phyloP scores from a whole-genome alignment of 345 rosid species.

The Excoecaria agallocha region DNA sequence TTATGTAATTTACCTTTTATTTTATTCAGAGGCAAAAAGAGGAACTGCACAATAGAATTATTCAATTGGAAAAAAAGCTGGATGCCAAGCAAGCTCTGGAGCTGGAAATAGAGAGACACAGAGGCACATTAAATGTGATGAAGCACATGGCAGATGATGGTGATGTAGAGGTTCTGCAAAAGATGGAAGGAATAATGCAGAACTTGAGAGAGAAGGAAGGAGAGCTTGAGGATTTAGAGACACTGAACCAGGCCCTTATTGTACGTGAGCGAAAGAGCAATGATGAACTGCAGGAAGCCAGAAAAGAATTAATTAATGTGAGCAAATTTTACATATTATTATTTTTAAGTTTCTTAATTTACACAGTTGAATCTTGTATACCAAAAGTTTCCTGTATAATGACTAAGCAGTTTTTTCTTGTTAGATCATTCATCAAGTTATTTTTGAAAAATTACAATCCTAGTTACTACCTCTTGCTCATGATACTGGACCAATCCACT shows the following conservation, averaged over 20 bases:
- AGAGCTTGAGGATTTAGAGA: slow-evolving; percentile 63
- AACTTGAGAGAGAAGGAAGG: slow-evolving; percentile 83
- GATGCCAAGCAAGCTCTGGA: slow-evolving; percentile 83
- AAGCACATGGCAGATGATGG: slow-evolving; percentile 65
- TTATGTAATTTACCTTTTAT: slow-evolving; percentile 17
- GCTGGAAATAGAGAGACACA: slow-evolving; percentile 72
- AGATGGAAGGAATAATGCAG: slow-evolving; percentile 55
- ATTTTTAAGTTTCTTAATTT: background rate
- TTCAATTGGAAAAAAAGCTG: slow-evolving; percentile 66
- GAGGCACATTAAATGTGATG: slow-evolving; percentile 62
- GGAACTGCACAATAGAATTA: slow-evolving; percentile 59
- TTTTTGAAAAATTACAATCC: slow-evolving; percentile 2
- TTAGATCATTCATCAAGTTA: slow-evolving; percentile 7
- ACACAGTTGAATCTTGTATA: background rate
- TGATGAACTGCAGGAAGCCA: slow-evolving; percentile 90
- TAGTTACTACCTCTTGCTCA: slow-evolving; percentile 1
- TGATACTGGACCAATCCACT: slow-evolving; percentile 20
- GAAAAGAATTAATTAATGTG: slow-evolving; percentile 76
- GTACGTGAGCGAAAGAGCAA: slow-evolving; percentile 81
- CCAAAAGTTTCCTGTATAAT: background rate
- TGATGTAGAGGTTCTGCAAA: slow-evolving; percentile 61
- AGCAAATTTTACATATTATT: slow-evolving; percentile 21
- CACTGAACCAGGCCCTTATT: slow-evolving; percentile 74
- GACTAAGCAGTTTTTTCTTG: too few relatives aligned
- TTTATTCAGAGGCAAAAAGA: slow-evolving; percentile 67